Percentiles rank a stretch among this genome's conserved stretches.
Conservation (phyloP, 2,329 filamentous ascomycete genomes). For the Colletotrichum liaoningense region DNA sequence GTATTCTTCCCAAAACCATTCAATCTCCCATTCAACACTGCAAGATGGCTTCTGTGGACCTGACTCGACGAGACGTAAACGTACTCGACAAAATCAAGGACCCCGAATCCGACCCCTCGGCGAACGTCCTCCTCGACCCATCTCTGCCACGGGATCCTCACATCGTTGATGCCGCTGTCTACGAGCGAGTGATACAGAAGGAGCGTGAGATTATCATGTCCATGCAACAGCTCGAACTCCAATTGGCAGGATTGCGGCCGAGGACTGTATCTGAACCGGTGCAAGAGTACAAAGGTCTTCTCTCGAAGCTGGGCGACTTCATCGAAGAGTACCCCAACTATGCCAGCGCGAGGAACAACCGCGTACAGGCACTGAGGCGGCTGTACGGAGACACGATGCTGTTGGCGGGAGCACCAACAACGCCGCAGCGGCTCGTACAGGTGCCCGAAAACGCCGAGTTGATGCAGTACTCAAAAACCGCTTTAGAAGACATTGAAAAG, state of each 20-base stretch:
- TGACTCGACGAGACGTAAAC: conserved; percentile 70
- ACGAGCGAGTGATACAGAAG: conserved; percentile 60
- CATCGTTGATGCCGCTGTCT: conserved; percentile 60
- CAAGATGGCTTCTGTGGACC: conserved; percentile 59
- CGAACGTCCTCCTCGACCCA: conserved; percentile 64
- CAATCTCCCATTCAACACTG: not conserved
- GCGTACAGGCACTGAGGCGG: conserved; percentile 74
- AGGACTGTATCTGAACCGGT: conserved; percentile 52
- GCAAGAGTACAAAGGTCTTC: conserved; percentile 58
- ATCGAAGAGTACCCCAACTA: conserved; percentile 72
- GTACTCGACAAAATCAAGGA: conserved; percentile 76
- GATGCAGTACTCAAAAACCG: conserved; percentile 50
- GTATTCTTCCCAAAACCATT: not conserved
- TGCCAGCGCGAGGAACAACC: conserved; percentile 80
- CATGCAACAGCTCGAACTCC: conserved; percentile 67
- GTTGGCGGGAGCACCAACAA: conserved; percentile 51
- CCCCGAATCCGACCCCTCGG: conserved; percentile 70
- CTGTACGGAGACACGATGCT: conserved; percentile 72
- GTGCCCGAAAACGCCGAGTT: conserved; percentile 51
- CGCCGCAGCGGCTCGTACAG: conserved; percentile 54
- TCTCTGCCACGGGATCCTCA: conserved; percentile 68
- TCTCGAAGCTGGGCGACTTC: conserved; percentile 64
- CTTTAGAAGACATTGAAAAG: conserved; percentile 65
- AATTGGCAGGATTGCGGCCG: conserved; percentile 57
- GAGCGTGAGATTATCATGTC: conserved; percentile 65